Percentiles rank a stretch among this genome's conserved stretches.
phyloP scores from a whole-genome alignment of 2,329 filamentous ascomycete genomes.

The Colletotrichum sidae region DNA sequence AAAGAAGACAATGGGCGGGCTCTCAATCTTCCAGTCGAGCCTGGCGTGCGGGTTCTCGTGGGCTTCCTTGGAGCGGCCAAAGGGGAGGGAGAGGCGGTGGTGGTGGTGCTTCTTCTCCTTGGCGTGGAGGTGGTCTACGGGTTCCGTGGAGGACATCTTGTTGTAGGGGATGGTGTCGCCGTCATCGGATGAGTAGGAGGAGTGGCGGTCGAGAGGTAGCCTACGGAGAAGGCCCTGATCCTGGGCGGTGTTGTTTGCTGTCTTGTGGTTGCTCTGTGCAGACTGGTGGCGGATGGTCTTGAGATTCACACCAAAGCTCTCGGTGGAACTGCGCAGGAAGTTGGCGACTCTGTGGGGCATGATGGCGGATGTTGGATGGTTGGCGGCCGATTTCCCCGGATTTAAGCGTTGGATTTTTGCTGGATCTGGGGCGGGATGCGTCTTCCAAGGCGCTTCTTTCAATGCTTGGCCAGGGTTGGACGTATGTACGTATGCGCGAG shows the following conservation, averaged over 20 bases:
- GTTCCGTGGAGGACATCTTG: slow-evolving; percentile 35
- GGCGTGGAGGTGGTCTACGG: slow-evolving; percentile 37
- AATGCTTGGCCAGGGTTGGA: slow-evolving; percentile 24
- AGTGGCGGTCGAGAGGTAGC: slow-evolving; percentile 30
- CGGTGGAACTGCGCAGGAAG: slow-evolving; percentile 68
- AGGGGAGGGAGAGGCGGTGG: slow-evolving; percentile 55
- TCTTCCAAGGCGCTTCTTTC: slow-evolving; percentile 25
- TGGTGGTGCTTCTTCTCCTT: slow-evolving; percentile 50
- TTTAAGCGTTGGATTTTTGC: slow-evolving; percentile 8
- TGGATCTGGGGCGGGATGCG: slow-evolving; percentile 18
- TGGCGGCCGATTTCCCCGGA: slow-evolving; percentile 24
- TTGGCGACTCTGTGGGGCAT: slow-evolving; percentile 70
- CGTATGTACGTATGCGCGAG: slow-evolving; percentile 2
- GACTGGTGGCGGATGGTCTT: slow-evolving; percentile 52
- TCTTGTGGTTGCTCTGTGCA: slow-evolving; percentile 12
- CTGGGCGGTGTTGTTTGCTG: slow-evolving; percentile 13
- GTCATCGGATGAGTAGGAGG: slow-evolving; percentile 37
- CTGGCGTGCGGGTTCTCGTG: slow-evolving; percentile 53
- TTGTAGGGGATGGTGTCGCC: slow-evolving; percentile 37
- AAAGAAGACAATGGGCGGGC: slow-evolving; percentile 87
- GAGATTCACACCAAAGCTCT: slow-evolving; percentile 55
- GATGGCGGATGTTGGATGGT: slow-evolving; percentile 37
- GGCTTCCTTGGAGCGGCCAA: slow-evolving; percentile 53
- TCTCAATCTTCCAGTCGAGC: slow-evolving; percentile 77
- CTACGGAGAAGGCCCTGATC: slow-evolving; percentile 31